These are phyloP conservation scores for Stachybotrys echinatus DNA, from an alignment of 2,329 filamentous ascomycete genomes.

Conservation along the genomic window DNA sequence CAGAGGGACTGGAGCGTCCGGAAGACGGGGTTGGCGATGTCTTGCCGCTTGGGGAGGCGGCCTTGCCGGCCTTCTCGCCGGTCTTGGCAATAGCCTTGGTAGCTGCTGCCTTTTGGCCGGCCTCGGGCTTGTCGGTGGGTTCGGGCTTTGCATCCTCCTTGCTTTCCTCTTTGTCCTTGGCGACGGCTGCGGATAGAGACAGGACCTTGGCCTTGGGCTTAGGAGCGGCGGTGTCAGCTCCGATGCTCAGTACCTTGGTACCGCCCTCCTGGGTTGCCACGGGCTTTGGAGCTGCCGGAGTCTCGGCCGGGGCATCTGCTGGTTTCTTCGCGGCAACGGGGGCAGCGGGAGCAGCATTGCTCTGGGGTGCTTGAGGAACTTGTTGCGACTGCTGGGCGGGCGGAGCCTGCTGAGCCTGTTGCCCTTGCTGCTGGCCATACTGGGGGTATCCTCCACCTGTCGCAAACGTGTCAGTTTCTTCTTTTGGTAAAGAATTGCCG, in stretches of 20 bases:
- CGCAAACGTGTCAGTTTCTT: constrained; percentile 8
- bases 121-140: constrained; percentile 50
- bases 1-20: constrained; percentile 75
- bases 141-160: constrained; percentile 47
- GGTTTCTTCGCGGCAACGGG: constrained; percentile 17
- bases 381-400: background rate
- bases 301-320: constrained; percentile 32
- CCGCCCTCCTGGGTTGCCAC: constrained; percentile 49
- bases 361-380: constrained; percentile 34
- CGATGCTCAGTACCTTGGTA: constrained; percentile 66
- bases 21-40: constrained; percentile 79
- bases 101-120: constrained; percentile 78
- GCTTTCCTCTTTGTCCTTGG: constrained; percentile 33
- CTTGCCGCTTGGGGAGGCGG: constrained; percentile 51
- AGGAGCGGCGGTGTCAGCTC: constrained; percentile 48
- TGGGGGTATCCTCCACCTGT: constrained; percentile 48
- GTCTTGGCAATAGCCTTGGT: constrained; percentile 90
- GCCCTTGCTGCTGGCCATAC: constrained; percentile 44
- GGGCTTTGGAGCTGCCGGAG: constrained; percentile 43
- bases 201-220: constrained; percentile 47
- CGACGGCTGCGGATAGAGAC: constrained; percentile 31
- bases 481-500: background rate
- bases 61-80: constrained; percentile 53
- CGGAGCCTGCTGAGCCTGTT: constrained; percentile 30
- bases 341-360: constrained; percentile 23